Conservation (phyloP, 495 filamentous ascomycete species). For the Xylaria bambusicola region DNA sequence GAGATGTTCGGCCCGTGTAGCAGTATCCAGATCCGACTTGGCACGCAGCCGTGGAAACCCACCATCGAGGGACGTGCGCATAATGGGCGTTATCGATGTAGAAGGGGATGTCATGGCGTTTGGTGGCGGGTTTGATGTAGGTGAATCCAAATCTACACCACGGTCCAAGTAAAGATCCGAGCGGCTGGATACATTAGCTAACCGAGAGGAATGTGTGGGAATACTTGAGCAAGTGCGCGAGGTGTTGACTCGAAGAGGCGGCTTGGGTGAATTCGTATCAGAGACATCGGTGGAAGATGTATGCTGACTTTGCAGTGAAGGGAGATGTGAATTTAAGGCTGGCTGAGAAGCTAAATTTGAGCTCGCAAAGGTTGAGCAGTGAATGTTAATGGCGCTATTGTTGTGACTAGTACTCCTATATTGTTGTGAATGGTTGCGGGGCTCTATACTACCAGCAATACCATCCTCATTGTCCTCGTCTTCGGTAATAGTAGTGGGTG, state of each 20-base stretch:
- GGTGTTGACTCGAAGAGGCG: constrained; percentile 48
- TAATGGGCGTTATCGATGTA: constrained; percentile 36
- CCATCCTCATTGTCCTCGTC: constrained; percentile 45
- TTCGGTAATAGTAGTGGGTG: constrained; percentile 49
- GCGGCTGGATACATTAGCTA: constrained; percentile 44
- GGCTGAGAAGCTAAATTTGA: constrained; percentile 31
- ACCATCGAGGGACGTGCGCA: constrained; percentile 53
- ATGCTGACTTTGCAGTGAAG: constrained; percentile 44
- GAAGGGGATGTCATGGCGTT: constrained; percentile 26
- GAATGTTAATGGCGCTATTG: neutral
- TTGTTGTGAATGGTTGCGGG: constrained; percentile 15
- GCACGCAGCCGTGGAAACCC: constrained; percentile 55
- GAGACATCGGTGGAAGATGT: constrained; percentile 39
- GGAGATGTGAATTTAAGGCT: constrained; percentile 31
- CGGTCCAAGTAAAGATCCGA: constrained; percentile 42
- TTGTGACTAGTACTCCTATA: constrained; percentile 17
- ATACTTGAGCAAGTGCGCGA: constrained; percentile 33
- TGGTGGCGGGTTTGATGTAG: constrained; percentile 32
- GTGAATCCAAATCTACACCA: constrained; percentile 30
- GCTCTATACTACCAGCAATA: constrained; percentile 17
- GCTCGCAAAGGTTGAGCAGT: constrained; percentile 16
- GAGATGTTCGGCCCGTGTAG: constrained; percentile 47
- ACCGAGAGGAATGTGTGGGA: constrained; percentile 35
- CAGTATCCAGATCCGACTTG: constrained; percentile 52
- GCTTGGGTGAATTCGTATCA: constrained; percentile 36